Evolutionary conservation across 805 yeast genomes (phyloP), one percentile per base, ranked within the genome.

Genomic region (Myxozyma mucilagina): DNA sequence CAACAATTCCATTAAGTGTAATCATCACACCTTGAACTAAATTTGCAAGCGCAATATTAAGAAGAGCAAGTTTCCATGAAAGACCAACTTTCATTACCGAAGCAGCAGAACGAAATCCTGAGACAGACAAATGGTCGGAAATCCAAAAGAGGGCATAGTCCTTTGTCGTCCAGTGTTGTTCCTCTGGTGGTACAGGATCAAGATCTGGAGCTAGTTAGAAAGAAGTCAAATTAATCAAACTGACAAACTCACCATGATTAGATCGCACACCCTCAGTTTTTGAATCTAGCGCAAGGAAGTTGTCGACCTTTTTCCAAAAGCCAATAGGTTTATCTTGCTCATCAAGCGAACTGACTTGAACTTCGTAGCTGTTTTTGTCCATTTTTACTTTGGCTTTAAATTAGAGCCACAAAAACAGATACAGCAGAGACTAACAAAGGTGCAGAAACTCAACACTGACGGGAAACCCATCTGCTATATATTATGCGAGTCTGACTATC

Each of bases 161-260:
- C 69, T 75, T 72, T 42, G 71, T 68, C 18, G 76, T 79, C 84
- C 84, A 82, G 0, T 78, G 75, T 56, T 84, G 72, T 63, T 84
- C 55, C 29, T 61, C 53, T 11, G 62, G 60, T 7, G 66, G 66
- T 7, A 66, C 58, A 20, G 68, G 68, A 38, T 47, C 54, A 11
- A 65, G 52, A 24, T 53, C 57, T 47, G 42, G 13, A 31, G 20
- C 42, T 43, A 24, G 13, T 13, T 31, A 42, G 41, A 6, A 53
- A 16, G 16, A 43, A 42, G 8, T 35, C 20, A 31, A 24, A 3
- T 11, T 1, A 38, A 38, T 38, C 13, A 20, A 13, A 35, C 7
- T 16, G 1, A 20, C n/a, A 8, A 32, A 36, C 53, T 11, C 44
- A 60, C 63, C 63, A 18, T 57, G 60, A 35, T 61, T 61, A 43